phyloP scores from a whole-genome alignment of 2,329 filamentous ascomycete genomes.

The Chaetomium olivaceum region DNA sequence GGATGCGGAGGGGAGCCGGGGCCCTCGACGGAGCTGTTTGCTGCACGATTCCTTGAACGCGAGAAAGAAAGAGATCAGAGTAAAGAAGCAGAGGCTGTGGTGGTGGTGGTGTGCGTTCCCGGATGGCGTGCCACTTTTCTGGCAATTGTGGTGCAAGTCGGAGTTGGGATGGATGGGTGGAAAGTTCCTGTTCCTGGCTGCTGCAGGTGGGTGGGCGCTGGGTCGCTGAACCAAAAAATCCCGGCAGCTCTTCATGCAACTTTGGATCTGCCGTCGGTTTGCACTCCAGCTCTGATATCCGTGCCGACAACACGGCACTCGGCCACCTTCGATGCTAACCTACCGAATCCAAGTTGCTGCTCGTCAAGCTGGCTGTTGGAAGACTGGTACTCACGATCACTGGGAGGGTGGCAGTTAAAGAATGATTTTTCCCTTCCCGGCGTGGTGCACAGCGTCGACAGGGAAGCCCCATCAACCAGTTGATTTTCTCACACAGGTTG shows the following conservation, averaged over 20 bases:
- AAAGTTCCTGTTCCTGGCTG: slow-evolving; percentile 1
- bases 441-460: slow-evolving; percentile 28
- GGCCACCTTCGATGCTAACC: slow-evolving; percentile 19
- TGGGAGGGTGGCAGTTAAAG: slow-evolving; percentile 28
- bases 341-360: slow-evolving; percentile 19
- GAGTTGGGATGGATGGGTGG: not conserved
- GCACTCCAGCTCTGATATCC: slow-evolving; percentile 5
- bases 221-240: not conserved
- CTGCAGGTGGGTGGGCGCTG: not conserved
- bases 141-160: not conserved
- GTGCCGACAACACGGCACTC: slow-evolving; percentile 3
- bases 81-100: slow-evolving; percentile 11
- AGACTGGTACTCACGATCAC: slow-evolving; percentile 7
- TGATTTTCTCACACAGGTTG: slow-evolving; percentile 32
- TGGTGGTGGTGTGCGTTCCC: not conserved
- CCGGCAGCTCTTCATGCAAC: not conserved
- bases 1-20: slow-evolving; percentile 3
- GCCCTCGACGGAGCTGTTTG: slow-evolving; percentile 6
- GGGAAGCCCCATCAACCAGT: slow-evolving; percentile 33
- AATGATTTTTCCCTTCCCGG: slow-evolving; percentile 33
- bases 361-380: slow-evolving; percentile 9
- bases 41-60: slow-evolving; percentile 14
- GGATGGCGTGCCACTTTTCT: not conserved
- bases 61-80: slow-evolving; percentile 8
- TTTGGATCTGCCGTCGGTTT: not conserved